These are phyloP conservation scores for Aspergillus sp. DNA, from an alignment of 2,329 filamentous ascomycete species.

Conservation along the genomic window DNA sequence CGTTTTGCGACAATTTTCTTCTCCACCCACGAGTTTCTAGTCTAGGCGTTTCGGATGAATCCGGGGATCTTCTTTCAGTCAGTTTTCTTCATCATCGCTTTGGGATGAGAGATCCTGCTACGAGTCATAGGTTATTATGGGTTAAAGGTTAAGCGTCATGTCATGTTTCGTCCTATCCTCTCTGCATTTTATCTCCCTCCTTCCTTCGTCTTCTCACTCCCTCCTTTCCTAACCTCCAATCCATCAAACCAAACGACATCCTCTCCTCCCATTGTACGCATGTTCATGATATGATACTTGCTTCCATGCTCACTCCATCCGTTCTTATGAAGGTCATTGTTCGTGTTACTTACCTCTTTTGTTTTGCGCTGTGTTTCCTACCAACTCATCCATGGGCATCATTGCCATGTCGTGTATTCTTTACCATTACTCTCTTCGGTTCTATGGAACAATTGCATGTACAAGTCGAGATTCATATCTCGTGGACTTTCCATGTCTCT, in stretches of 20 bases:
- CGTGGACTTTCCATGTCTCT: not conserved
- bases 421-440: not conserved
- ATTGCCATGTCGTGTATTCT: slow-evolving; percentile 7
- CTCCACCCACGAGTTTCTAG: slow-evolving; percentile 39
- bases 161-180: slow-evolving; percentile 15
- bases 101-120: slow-evolving; percentile 6
- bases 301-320: slow-evolving; percentile 1
- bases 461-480: not conserved
- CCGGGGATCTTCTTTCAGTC: slow-evolving; percentile 10
- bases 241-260: not conserved
- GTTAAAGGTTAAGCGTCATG: slow-evolving; percentile 15
- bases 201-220: slow-evolving; percentile 12
- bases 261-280: slow-evolving; percentile 4
- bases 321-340: slow-evolving; percentile 19
- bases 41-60: slow-evolving; percentile 29
- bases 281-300: not conserved
- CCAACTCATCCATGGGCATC: not conserved
- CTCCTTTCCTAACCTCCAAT: not conserved
- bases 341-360: slow-evolving; percentile 15
- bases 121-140: slow-evolving; percentile 7
- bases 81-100: slow-evolving; percentile 12
- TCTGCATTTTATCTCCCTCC: slow-evolving; percentile 18
- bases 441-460: not conserved
- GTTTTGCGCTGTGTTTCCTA: not conserved
- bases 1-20: slow-evolving; percentile 38